phyloP scores from a whole-genome alignment of 257 asterid genomes.

The Hygrophila difformis region DNA sequence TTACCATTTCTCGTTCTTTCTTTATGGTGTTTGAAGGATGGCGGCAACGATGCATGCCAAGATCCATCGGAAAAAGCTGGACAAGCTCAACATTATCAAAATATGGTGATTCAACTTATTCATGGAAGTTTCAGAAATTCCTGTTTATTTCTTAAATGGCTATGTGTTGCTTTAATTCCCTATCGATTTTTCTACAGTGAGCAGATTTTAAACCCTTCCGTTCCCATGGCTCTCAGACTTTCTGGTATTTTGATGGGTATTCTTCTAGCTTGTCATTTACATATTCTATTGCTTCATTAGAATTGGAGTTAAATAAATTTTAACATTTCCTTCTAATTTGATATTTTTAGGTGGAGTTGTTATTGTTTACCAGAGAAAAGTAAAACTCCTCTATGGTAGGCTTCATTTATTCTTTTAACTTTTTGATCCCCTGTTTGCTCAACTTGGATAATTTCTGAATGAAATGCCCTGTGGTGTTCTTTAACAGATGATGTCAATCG shows the following conservation, averaged over 20 bases:
- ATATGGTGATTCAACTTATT: constrained; percentile 42
- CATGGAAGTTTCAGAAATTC: not conserved
- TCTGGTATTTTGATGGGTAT: constrained; percentile 98
- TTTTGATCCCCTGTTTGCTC: constrained; percentile 1
- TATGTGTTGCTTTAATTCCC: constrained; percentile 1
- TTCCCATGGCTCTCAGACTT: constrained; percentile 95
- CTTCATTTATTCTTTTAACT: constrained; percentile 11
- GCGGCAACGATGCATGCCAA: constrained; percentile 90
- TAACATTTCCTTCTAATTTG: not conserved
- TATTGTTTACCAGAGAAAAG: constrained; percentile 89
- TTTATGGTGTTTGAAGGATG: constrained; percentile 54
- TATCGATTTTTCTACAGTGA: constrained; percentile 39
- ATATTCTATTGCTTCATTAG: constrained; percentile 1
- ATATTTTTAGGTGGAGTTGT: constrained; percentile 75
- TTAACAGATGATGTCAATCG: constrained; percentile 85
- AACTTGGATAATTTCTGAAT: constrained; percentile 1
- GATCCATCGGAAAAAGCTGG: constrained; percentile 55
- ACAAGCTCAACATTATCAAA: constrained; percentile 69
- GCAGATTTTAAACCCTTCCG: constrained; percentile 79
- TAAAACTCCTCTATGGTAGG: constrained; percentile 75
- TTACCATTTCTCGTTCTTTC: not conserved
- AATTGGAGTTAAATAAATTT: not conserved
- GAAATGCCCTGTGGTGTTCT: constrained; percentile 11
- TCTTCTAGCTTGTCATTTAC: not conserved
- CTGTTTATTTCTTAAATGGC: not conserved